These are phyloP conservation scores for Citrus medica DNA, from an alignment of 345 rosid genomes.

Conservation along the genomic window DNA sequence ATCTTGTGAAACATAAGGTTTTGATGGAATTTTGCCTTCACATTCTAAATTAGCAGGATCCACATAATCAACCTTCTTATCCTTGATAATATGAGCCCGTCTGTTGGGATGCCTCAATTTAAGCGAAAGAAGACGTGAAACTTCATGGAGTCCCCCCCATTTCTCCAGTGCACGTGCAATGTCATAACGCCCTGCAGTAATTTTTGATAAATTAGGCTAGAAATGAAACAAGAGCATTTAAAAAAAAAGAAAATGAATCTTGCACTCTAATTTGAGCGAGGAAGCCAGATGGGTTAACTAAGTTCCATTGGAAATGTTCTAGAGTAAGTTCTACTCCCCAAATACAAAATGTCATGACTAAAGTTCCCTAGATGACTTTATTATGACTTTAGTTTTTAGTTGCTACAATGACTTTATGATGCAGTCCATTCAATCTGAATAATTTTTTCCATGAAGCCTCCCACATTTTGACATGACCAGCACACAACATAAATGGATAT, in stretches of 20 bases:
- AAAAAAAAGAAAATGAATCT: not conserved
- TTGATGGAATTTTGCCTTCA: constrained; percentile 31
- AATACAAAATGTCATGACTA: not conserved
- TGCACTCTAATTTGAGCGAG: not conserved
- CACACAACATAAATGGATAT: not conserved
- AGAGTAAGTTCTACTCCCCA: not conserved
- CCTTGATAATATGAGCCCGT: constrained; percentile 37
- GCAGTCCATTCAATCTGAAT: not conserved
- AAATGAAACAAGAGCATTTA: not conserved
- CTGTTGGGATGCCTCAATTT: constrained; percentile 73
- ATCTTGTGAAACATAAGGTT: constrained; percentile 61
- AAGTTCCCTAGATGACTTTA: not conserved
- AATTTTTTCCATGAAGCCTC: not conserved
- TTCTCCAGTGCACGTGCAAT: constrained; percentile 94
- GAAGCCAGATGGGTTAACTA: not conserved
- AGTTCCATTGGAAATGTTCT: not conserved
- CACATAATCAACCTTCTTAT: constrained; percentile 35
- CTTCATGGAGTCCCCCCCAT: constrained; percentile 94
- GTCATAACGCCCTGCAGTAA: constrained; percentile 76
- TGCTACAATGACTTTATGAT: not conserved
- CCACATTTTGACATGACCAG: not conserved
- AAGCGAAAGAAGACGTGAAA: constrained; percentile 73
- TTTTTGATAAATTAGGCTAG: not conserved
- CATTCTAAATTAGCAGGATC: constrained; percentile 22
- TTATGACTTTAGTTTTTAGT: not conserved